Conservation (phyloP, 331 rosid species). For the Malus hybrid region DNA sequence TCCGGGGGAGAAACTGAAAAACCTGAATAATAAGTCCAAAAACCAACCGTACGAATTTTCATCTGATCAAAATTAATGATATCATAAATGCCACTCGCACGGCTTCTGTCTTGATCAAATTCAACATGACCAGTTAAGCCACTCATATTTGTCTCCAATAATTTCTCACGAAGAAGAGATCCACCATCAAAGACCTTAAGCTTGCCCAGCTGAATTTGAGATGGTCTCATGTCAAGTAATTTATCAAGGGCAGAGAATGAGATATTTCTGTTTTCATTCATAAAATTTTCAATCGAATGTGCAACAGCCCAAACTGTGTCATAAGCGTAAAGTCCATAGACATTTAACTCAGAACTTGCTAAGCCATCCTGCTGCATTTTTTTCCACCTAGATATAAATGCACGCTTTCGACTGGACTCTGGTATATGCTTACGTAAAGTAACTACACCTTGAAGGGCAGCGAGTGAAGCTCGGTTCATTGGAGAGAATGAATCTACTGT, state of each 20-base stretch:
- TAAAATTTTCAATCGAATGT: conserved; percentile 44
- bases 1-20: conserved; percentile 61
- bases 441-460: conserved; percentile 69
- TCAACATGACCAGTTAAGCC: conserved; percentile 66
- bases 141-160: conserved; percentile 46
- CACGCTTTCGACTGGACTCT: conserved; percentile 42
- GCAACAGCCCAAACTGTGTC: conserved; percentile 84
- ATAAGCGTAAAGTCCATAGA: conserved; percentile 74
- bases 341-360: conserved; percentile 37
- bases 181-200: conserved; percentile 69
- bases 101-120: conserved; percentile 48
- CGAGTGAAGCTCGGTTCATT: conserved; percentile 28
- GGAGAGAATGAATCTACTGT: conserved; percentile 57
- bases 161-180: conserved; percentile 37
- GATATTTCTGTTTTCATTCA: conserved; percentile 35
- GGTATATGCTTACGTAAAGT: conserved; percentile 66
- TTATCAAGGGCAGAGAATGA: conserved; percentile 41
- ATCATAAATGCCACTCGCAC: conserved; percentile 58
- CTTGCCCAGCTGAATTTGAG: conserved; percentile 40
- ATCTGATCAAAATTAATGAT: conserved; percentile 53
- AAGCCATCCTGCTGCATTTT: conserved; percentile 34
- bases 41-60: conserved; percentile 48
- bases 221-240: conserved; percentile 19
- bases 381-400: conserved; percentile 52
- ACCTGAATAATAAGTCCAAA: conserved; percentile 66